phyloP scores from a whole-genome alignment of 2,329 filamentous ascomycete genomes.

The Cordyceps fumosorosea region DNA sequence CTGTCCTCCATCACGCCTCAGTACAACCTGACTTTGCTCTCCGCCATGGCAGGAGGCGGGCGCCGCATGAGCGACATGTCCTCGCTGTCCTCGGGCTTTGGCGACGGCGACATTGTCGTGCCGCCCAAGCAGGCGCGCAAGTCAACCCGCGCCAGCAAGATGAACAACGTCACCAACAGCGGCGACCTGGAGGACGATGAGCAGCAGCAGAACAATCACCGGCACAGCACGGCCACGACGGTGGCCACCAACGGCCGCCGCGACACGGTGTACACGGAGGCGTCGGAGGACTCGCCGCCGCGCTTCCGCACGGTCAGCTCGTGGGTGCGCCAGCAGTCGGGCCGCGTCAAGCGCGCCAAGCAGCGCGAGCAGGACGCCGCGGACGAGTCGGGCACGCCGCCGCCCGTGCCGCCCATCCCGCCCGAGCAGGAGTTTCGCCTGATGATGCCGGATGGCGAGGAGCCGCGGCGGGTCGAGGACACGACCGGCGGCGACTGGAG shows the following conservation, averaged over 20 bases:
- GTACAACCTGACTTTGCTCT: constrained; percentile 26
- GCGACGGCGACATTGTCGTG: constrained; percentile 52
- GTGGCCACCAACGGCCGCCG: constrained; percentile 21
- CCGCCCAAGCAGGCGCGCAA: constrained; percentile 24
- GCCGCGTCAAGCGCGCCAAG: constrained; percentile 43
- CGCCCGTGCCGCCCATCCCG: constrained; percentile 35
- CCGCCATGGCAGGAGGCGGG: constrained; percentile 23
- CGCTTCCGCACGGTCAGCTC: constrained; percentile 53
- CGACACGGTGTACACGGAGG: constrained; percentile 47
- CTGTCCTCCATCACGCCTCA: constrained; percentile 6
- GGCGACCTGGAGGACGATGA: background rate
- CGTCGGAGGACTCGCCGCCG: constrained; percentile 47
- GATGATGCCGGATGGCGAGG: constrained; percentile 46
- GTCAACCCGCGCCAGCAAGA: constrained; percentile 10
- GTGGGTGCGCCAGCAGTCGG: constrained; percentile 60
- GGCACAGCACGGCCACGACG: constrained; percentile 10
- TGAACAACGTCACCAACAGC: background rate
- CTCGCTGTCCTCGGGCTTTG: constrained; percentile 58
- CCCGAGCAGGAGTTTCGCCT: constrained; percentile 41
- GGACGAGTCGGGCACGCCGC: constrained; percentile 26
- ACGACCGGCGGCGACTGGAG: background rate
- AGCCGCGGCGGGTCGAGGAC: constrained; percentile 36
- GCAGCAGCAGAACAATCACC: constrained; percentile 10
- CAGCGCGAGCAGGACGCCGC: constrained; percentile 26
- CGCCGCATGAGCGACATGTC: constrained; percentile 46